A percentile compares a stretch with the other conserved stretches of the same genome.
phyloP scores from a whole-genome alignment of 2,329 filamentous ascomycete genomes.

The Dryadomyces quercivorus region DNA sequence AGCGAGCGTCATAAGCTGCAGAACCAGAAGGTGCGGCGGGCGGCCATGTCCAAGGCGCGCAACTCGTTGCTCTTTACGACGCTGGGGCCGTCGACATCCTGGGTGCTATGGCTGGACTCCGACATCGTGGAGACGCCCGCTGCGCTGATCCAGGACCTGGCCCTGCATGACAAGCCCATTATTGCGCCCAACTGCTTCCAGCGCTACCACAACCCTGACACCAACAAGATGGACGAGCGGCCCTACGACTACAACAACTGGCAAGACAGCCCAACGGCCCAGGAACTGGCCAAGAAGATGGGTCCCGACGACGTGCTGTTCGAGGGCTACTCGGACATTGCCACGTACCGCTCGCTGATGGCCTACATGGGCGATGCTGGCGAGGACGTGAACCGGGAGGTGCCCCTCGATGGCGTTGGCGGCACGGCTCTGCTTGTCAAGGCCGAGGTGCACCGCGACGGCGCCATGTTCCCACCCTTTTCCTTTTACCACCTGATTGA shows the following conservation, averaged over 20 bases:
- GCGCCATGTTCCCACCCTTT: conserved; percentile 97
- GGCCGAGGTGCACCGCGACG: conserved; percentile 91
- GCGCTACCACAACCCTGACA: conserved; percentile 58
- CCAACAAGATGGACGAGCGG: conserved; percentile 59
- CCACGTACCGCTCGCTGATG: conserved; percentile 88
- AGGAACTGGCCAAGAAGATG: conserved; percentile 66
- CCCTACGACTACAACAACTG: conserved; percentile 97
- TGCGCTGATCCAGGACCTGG: conserved; percentile 81
- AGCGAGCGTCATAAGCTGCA: conserved; percentile 81
- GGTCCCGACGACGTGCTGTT: conserved; percentile 82
- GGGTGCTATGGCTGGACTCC: conserved; percentile 92
- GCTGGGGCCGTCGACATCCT: conserved; percentile 77
- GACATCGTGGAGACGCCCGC: conserved; percentile 85
- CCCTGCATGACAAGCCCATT: conserved; percentile 75
- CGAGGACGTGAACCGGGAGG: conserved; percentile 46
- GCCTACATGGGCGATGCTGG: conserved; percentile 57
- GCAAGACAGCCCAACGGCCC: conserved; percentile 76
- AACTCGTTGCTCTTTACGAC: conserved; percentile 95
- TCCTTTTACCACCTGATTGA: conserved; percentile 95
- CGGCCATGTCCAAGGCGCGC: conserved; percentile 84
- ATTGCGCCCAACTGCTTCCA: conserved; percentile 96
- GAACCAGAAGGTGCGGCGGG: conserved; percentile 76
- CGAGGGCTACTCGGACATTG: conserved; percentile 86
- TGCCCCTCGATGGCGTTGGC: conserved; percentile 83
- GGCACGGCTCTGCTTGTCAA: conserved; percentile 89